Evolutionary conservation across 306 rosid genomes (phyloP).

Genomic region (Prunus fruticosa): DNA sequence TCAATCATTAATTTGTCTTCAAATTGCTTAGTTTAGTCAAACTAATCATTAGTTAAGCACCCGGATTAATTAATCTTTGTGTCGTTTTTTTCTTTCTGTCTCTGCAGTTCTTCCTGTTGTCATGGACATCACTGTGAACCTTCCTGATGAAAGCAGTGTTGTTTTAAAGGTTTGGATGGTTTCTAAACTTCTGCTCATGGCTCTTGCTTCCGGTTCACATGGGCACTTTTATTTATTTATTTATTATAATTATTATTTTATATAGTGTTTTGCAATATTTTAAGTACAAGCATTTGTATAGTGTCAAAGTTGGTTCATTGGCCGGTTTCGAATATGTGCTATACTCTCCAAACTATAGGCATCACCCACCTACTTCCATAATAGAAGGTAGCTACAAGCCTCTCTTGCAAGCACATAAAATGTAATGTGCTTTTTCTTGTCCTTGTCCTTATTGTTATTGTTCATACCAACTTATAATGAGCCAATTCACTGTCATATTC

Average conservation of each 20-base stretch:
- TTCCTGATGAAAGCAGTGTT: constrained; percentile 69
- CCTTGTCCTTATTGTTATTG: not conserved
- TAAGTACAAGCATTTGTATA: not conserved
- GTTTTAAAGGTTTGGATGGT: constrained; percentile 59
- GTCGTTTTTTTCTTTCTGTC: not conserved
- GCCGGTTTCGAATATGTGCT: constrained; percentile 1
- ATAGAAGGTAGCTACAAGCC: not conserved
- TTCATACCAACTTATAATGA: not conserved
- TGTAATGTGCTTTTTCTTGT: not conserved
- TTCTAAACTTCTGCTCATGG: not conserved
- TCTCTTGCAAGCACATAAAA: constrained; percentile 6
- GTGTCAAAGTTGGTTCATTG: constrained; percentile 18
- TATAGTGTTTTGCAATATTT: constrained; percentile 2
- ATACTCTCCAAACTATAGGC: constrained; percentile 10
- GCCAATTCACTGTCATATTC: not conserved
- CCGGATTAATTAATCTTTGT: not conserved
- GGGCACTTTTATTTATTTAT: constrained; percentile 17
- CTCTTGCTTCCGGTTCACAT: constrained; percentile 9
- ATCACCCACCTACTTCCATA: constrained; percentile 3
- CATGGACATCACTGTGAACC: constrained; percentile 77
- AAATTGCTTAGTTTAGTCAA: not conserved
- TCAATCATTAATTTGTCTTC: not conserved
- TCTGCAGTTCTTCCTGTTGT: constrained; percentile 91
- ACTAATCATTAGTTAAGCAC: not conserved
- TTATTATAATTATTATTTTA: not conserved